Conservation (phyloP, 2,329 filamentous ascomycete species). For the Sporothrix brunneoviolacea region DNA sequence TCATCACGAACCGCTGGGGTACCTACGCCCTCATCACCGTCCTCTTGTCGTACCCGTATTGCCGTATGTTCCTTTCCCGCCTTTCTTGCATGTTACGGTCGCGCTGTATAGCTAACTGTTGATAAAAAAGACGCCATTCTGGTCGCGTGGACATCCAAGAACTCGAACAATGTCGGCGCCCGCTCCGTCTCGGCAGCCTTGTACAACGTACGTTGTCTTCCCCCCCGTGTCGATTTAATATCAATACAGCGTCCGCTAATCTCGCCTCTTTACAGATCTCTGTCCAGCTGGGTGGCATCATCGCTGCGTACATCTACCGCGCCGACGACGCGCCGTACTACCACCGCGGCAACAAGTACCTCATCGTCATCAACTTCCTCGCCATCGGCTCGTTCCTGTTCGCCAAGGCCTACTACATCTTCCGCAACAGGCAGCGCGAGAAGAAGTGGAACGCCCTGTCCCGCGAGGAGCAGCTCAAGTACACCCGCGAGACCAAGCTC, state of each 20-base stretch:
- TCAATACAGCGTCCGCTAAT: no score
- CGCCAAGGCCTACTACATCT: constrained; percentile 47
- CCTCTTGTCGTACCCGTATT: constrained; percentile 49
- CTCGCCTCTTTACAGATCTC: constrained; percentile 25
- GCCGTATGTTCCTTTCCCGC: constrained; percentile 25
- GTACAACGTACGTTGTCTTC: constrained; percentile 9
- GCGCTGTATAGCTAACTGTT: background rate
- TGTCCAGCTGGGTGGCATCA: constrained; percentile 30
- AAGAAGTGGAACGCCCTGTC: constrained; percentile 42
- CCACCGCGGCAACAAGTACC: constrained; percentile 17
- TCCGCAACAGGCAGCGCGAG: constrained; percentile 39
- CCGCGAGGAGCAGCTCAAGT: constrained; percentile 30
- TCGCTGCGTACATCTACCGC: constrained; percentile 41
- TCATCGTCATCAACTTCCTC: constrained; percentile 32
- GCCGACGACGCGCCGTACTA: constrained; percentile 21
- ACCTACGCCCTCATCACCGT: constrained; percentile 44
- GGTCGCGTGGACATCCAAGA: constrained; percentile 52
- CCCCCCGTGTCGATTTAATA: no score
- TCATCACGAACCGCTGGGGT: constrained; percentile 39
- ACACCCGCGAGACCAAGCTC: constrained; percentile 33
- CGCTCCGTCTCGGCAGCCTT: constrained; percentile 13
- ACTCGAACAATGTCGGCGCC: constrained; percentile 31
- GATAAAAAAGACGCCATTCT: constrained; percentile 43
- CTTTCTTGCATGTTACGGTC: no score
- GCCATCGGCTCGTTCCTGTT: constrained; percentile 43